phyloP scores from a whole-genome alignment of 345 rosid species.

The Syzygium aromaticum region DNA sequence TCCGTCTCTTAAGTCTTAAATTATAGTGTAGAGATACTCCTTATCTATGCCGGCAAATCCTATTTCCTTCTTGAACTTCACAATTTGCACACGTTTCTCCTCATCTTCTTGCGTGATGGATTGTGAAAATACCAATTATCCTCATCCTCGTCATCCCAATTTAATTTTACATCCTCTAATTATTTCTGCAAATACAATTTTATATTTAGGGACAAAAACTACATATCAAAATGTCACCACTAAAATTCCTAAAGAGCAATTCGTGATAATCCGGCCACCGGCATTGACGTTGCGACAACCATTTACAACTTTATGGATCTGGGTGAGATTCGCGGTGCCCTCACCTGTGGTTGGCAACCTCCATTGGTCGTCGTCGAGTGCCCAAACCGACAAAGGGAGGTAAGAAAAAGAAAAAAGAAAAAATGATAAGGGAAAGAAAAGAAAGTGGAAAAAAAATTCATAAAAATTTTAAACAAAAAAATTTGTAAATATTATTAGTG shows the following conservation, averaged over 20 bases:
- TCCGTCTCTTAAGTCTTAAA: background rate
- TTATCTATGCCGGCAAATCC: background rate
- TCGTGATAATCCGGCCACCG: too few species aligned
- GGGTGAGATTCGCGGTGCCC: too few species aligned
- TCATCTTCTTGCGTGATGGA: background rate
- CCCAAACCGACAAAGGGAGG: too few species aligned
- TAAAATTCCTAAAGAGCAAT: background rate
- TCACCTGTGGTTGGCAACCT: too few species aligned
- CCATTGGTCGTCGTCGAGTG: too few species aligned
- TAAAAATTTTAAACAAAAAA: too few species aligned
- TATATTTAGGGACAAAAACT: background rate
- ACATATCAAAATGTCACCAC: background rate
- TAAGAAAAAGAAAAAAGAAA: too few species aligned
- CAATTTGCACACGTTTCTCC: background rate
- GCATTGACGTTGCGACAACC: too few species aligned
- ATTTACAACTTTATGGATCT: too few species aligned
- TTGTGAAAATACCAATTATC: background rate
- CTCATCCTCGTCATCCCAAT: background rate
- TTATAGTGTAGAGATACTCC: background rate
- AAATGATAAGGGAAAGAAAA: too few species aligned
- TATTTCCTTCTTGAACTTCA: background rate
- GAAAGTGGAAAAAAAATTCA: too few species aligned
- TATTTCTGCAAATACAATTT: background rate
- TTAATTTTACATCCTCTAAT: background rate
- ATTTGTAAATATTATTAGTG: too few species aligned